Evolutionary conservation across 306 rosid genomes (phyloP), one percentile per base, ranked within the genome.

Genomic region (Potentilla sterilis): DNA sequence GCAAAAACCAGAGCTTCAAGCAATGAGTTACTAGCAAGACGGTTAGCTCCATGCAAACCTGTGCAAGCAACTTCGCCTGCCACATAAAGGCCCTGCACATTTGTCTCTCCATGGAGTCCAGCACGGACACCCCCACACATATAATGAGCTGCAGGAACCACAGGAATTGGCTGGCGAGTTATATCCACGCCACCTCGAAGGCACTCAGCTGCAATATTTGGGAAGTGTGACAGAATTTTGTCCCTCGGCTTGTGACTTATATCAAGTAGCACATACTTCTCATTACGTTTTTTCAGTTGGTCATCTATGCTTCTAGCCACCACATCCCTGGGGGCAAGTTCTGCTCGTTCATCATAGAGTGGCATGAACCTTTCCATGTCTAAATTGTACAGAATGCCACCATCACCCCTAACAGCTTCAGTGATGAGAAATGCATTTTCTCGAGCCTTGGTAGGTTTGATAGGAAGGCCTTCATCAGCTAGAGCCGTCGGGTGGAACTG

Each of bases 51-150:
- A 51, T 95, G 97, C 87, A 95, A 79, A 74, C 98, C 98, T 7
- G 98, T 92, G 86, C 97, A 95, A 42, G 98, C 98, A 47, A 92
- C 97, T 88, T 95, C 97, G 42, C 98, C 98, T 8, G 98, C 97
- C 46, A 95, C 97, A 55, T 82, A 92, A 59, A 95, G 82, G 61
- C 97, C 97, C 51, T 19, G 74, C 11, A 95, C 96, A 38, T 92
- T 90, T 7, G 98, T 95, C 87, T 95, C 96, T 46, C 96, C 98
- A 38, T 87, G 87, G 63, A 95, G 98, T 67, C 97, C 95, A 5
- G 98, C 93, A 10, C 90, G 90, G 69, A 92, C 97, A 64, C 97
- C 98, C 54, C 98, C 98, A 70, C 98, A 95, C 85, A 95, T 92
- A 85, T 95, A 95, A 86, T 92, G 98, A 74, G 98, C 93, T 34